Conservation (phyloP, 371 early-diverging fungal genomes). For the Batkoa obscura region DNA sequence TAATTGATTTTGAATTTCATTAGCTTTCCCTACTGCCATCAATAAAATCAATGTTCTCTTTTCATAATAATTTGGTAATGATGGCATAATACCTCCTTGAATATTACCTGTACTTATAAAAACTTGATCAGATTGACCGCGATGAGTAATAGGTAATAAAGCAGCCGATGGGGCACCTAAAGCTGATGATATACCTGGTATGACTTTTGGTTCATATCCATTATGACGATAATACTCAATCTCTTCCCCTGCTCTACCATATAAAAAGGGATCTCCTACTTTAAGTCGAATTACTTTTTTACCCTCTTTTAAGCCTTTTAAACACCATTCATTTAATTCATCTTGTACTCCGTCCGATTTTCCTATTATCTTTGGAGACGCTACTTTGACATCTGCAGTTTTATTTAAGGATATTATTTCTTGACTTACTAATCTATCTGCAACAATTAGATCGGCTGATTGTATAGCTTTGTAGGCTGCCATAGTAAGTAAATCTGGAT, state of each 20-base stretch:
- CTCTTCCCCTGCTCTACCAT: constrained; percentile 87
- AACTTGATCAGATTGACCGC: constrained; percentile 60
- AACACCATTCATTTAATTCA: constrained; percentile 43
- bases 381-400: constrained; percentile 34
- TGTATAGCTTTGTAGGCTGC: constrained; percentile 35
- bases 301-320: constrained; percentile 41
- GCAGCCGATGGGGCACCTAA: constrained; percentile 51
- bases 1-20: constrained; percentile 31
- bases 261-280: constrained; percentile 78
- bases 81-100: constrained; percentile 49
- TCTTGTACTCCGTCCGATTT: constrained; percentile 41
- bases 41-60: constrained; percentile 58
- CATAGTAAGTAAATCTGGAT: constrained; percentile 56
- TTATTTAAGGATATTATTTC: constrained; percentile 22
- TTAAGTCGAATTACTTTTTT: constrained; percentile 66
- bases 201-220: constrained; percentile 37
- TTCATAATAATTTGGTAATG: constrained; percentile 35
- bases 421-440: constrained; percentile 58
- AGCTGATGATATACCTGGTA: constrained; percentile 66
- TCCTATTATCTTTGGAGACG: constrained; percentile 34
- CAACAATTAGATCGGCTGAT: constrained; percentile 57
- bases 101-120: constrained; percentile 60
- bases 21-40: constrained; percentile 61
- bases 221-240: constrained; percentile 42
- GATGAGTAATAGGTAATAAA: constrained; percentile 55